phyloP scores from a whole-genome alignment of 176 grass and related monocot genomes.

The Oryza coarctata region DNA sequence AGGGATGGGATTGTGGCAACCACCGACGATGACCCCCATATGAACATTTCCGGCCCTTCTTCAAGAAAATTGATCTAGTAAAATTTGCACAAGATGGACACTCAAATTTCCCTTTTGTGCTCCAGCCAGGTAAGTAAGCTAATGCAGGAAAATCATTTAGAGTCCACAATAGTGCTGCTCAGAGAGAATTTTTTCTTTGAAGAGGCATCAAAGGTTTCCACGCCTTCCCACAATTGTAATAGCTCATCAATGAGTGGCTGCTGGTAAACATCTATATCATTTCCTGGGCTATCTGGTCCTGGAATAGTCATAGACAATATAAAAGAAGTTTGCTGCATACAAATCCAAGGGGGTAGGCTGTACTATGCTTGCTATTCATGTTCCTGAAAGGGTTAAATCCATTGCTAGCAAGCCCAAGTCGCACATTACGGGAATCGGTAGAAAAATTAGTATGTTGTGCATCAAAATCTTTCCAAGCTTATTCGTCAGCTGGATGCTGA shows the following conservation, averaged over 20 bases:
- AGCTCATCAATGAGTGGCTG: background rate
- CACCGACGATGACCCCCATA: background rate
- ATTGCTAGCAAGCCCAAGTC: background rate
- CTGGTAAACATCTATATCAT: constrained; percentile 12
- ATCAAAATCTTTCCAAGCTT: constrained; percentile 15
- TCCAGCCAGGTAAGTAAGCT: constrained; percentile 31
- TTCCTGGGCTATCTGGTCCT: background rate
- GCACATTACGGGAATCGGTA: background rate
- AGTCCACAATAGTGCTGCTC: constrained; percentile 33
- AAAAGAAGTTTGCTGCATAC: constrained; percentile 23
- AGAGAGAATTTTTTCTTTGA: background rate
- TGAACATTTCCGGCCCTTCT: background rate
- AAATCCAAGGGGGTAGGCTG: constrained; percentile 17
- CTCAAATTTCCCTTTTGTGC: background rate
- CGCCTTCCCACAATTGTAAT: background rate
- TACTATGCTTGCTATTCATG: constrained; percentile 18
- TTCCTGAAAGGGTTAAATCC: background rate
- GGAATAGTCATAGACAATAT: constrained; percentile 24
- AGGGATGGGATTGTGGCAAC: background rate
- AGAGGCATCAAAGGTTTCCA: constrained; percentile 32
- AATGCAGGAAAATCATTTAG: constrained; percentile 43
- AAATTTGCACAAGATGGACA: background rate
- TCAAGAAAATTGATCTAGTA: background rate
- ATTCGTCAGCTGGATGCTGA: background rate
- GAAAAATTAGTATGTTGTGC: background rate